Evolutionary conservation across 495 filamentous ascomycete species (phyloP), one percentile per base, ranked within the genome.

Genomic region (Penicilliopsis zonata): DNA sequence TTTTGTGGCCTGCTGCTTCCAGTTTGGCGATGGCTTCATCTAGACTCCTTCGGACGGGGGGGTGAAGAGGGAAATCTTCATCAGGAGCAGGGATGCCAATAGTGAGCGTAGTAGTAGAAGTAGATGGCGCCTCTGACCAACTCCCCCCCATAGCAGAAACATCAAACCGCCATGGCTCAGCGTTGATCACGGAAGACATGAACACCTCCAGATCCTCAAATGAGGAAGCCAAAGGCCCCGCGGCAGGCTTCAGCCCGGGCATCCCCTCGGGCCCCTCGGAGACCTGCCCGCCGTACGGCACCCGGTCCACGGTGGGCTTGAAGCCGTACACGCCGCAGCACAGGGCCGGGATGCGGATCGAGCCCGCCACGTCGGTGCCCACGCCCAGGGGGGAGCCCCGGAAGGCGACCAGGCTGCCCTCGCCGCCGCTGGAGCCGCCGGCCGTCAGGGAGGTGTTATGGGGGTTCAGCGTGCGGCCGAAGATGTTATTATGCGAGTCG

Each of bases 351-450:
- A 78, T 62, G 3, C 75, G 55, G 15, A 79, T 67, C 5, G 65
- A 72, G 4, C 78, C 79, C 1, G 79, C 79, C 15, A 74, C 69
- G 28, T 78, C 71, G 0, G 76, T 78, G 2, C 78, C 80, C 32
- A 84, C 70, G 3, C 80, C 80, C 3, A 82, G 51, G 43, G 72
- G 64, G 8, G 63, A 67, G 1, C 79, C 80, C 13, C 65, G 55
- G 40, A 82, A 58, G 12, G 67, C 76, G 14, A 81, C 32, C 20
- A 84, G 49, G 0, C 66, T 78, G 4, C 66, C 78, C 46, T 86
- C 80, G 13, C 80, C 80, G 13, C 78, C 78, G 0, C 72, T 69
- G 17, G 68, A 74, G 0, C 78, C 79, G 8, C 79, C 79, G 0
- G 63, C 46, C 0, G 74, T 78, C 34, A 60, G 60, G 10, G 55